A percentile compares a stretch with the other conserved stretches of the same genome.
Conservation (phyloP, 129 eudicot species). For the Oenanthe sinensis region DNA sequence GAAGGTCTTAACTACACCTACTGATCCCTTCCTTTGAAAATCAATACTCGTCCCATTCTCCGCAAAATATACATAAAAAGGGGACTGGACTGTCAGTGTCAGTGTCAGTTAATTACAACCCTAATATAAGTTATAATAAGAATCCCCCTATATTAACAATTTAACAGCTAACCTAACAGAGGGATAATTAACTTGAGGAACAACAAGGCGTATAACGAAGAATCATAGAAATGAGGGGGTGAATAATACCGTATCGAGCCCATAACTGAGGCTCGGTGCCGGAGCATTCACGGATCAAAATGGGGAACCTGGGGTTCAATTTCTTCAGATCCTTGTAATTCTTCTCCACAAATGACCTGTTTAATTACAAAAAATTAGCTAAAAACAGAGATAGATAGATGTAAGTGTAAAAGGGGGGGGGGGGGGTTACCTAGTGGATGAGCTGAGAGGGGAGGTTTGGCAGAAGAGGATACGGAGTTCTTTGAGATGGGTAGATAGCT, state of each 20-base stretch:
- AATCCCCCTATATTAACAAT: too few species aligned
- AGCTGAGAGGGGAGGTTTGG: constrained; percentile 73
- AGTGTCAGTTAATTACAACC: too few species aligned
- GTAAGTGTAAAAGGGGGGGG: background rate
- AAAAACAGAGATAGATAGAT: background rate
- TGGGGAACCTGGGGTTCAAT: constrained; percentile 77
- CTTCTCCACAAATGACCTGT: constrained; percentile 72
- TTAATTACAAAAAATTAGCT: background rate
- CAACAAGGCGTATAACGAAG: too few species aligned
- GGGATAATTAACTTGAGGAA: too few species aligned
- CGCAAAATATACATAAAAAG: too few species aligned
- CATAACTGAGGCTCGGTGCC: constrained; percentile 89
- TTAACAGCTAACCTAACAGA: too few species aligned
- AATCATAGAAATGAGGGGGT: background rate
- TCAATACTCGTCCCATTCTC: too few species aligned
- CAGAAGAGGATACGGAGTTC: constrained; percentile 82
- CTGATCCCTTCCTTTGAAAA: too few species aligned
- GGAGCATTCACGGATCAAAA: constrained; percentile 77
- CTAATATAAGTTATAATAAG: too few species aligned
- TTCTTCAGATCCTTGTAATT: constrained; percentile 81
- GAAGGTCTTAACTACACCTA: too few species aligned
- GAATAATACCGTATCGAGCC: constrained; percentile 69
- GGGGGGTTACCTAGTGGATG: constrained; percentile 50
- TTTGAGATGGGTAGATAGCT: constrained; percentile 59
- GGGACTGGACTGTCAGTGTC: too few species aligned